A percentile compares a stretch with the other conserved stretches of the same genome.
Evolutionary conservation across 2,329 filamentous ascomycete species (phyloP).

Genomic region (Pseudocercospora vitis): DNA sequence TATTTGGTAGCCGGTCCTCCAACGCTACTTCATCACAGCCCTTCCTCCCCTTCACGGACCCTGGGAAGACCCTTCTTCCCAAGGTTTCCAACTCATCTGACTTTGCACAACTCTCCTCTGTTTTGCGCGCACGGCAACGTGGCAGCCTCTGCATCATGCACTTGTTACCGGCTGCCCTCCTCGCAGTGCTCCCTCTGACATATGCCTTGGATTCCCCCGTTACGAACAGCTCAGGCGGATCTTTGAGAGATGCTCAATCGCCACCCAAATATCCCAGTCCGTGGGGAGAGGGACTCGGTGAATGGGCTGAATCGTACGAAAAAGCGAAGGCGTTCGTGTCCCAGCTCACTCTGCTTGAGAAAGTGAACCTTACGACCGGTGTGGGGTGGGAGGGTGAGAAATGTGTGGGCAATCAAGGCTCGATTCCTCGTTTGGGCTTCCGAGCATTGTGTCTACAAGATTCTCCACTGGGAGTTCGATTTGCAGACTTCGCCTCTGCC

Average conservation of each 20-base stretch:
- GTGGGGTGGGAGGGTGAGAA: slow-evolving; percentile 71
- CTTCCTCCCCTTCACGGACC: neutral
- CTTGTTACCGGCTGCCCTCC: slow-evolving; percentile 27
- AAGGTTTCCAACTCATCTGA: neutral
- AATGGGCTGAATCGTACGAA: slow-evolving; percentile 73
- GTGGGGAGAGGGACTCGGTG: slow-evolving; percentile 74
- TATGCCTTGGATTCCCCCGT: slow-evolving; percentile 27
- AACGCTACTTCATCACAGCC: no score
- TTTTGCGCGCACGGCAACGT: neutral
- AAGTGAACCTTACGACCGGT: slow-evolving; percentile 90
- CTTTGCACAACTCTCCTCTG: neutral
- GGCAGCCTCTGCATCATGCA: slow-evolving; percentile 24
- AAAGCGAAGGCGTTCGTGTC: slow-evolving; percentile 78
- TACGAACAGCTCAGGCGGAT: slow-evolving; percentile 18
- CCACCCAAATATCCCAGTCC: slow-evolving; percentile 80
- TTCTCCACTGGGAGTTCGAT: slow-evolving; percentile 75
- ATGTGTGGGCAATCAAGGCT: slow-evolving; percentile 74
- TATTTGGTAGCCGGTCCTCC: no score
- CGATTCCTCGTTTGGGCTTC: slow-evolving; percentile 68
- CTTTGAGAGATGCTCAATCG: slow-evolving; percentile 43
- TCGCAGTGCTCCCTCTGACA: slow-evolving; percentile 35
- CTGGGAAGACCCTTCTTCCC: neutral
- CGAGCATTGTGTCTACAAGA: slow-evolving; percentile 83
- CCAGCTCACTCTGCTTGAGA: slow-evolving; percentile 79
- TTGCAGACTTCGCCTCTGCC: slow-evolving; percentile 75